Evolutionary conservation across 2,329 filamentous ascomycete species (phyloP), one percentile per base, ranked within the genome.

Genomic region (Stachybotrys elegans): DNA sequence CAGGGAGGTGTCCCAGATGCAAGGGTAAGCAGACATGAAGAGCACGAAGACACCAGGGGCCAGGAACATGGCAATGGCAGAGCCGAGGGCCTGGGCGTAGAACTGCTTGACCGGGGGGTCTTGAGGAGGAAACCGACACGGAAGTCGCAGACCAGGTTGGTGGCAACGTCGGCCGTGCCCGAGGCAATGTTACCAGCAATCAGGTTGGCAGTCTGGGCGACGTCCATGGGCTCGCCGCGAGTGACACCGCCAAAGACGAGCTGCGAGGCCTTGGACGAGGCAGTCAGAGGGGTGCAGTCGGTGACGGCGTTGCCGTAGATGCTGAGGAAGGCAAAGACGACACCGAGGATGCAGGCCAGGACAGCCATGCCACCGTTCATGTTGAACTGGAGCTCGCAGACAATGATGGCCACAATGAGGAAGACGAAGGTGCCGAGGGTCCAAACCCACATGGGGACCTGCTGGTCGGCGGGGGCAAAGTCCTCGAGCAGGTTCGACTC

Each of bases 11-110:
- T 75, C 66, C 57, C 79, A 73, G 51, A 86, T 82, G 57, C 83
- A 86, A 1, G 82, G 83, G 59, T 87, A 86, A 1, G 83, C 83
- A 5, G 75, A 72, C 49, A 79, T 74, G 67, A 86, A 86, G 36
- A 86, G 74, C 25, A 84, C 75, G 56, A 85, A 86, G 52, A 86
- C 73, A 9, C 78, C 81, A 1, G 81, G 81, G 0, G 82, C 79
- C 12, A 86, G 65, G 66, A 84, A 84, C 51, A 84, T 71, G n/a
- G 81, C 75, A 39, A 84, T 73, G 23, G 84, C 59, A 8, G 78
- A 78, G 22, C 82, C 82, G 13, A 83, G 62, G 34, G 71, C 73
- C 61, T 86, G 83, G 0, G 81, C 82, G 51, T 81, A 70, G 71
- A 81, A 86, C 60, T 86, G 83, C 58, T 81, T 73, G 47, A 76